Evolutionary conservation across 345 rosid genomes (phyloP).

Genomic region (Arabis alpina): DNA sequence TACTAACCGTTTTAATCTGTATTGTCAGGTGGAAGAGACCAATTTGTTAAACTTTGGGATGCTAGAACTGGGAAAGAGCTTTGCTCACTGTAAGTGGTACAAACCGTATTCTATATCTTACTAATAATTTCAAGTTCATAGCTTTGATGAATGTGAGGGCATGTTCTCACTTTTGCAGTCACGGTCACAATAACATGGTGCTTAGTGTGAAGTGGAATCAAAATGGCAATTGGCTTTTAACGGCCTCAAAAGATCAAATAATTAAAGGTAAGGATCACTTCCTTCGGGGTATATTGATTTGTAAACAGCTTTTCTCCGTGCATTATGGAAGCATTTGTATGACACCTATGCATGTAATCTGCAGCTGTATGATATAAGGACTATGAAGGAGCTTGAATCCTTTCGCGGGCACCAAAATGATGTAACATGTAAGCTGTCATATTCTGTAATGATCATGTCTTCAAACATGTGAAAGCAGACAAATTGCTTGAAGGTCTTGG

Average conservation of each 20-base stretch:
- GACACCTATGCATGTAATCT: constrained; percentile 32
- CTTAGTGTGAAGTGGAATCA: constrained; percentile 99
- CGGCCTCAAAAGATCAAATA: constrained; percentile 96
- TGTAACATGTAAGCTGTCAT: constrained; percentile 73
- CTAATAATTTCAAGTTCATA: not conserved
- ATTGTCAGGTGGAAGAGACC: constrained; percentile 87
- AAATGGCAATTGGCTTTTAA: constrained; percentile 97
- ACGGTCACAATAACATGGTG: constrained; percentile 97
- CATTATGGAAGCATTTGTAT: constrained; percentile 14
- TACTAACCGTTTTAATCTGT: constrained; percentile 21
- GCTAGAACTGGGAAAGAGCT: constrained; percentile 91
- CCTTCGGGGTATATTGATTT: constrained; percentile 1
- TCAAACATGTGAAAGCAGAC: constrained; percentile 13
- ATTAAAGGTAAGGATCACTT: constrained; percentile 62
- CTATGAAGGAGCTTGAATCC: constrained; percentile 99
- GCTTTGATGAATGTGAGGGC: constrained; percentile 26
- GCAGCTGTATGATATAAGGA: constrained; percentile 95
- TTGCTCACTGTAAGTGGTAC: constrained; percentile 76
- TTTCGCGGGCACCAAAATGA: constrained; percentile 95
- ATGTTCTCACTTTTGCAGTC: constrained; percentile 61
- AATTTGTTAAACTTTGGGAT: constrained; percentile 98
- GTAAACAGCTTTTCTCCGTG: not conserved
- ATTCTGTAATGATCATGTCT: constrained; percentile 30
- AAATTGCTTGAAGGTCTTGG: constrained; percentile 67
- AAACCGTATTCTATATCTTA: constrained; percentile 19